Conservation (phyloP, 1,284 basidiomycete species). For the Marasmius tenuissimus region DNA sequence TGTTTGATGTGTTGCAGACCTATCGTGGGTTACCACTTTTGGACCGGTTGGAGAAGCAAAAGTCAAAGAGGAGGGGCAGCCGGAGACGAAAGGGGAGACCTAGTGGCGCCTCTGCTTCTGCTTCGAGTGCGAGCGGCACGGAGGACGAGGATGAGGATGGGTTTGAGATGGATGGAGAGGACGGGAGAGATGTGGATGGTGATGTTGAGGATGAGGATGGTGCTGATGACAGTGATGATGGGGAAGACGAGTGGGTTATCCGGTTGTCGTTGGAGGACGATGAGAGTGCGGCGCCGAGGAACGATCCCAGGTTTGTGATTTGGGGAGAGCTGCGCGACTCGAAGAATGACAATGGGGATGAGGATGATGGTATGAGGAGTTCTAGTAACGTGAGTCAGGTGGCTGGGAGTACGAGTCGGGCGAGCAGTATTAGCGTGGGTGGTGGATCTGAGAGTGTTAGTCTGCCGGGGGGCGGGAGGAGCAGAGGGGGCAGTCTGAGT, state of each 20-base stretch:
- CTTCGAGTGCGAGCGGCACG: not conserved
- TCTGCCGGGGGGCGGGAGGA: not conserved
- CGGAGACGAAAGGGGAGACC: not conserved
- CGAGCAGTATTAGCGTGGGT: slow-evolving; percentile 39
- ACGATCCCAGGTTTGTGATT: slow-evolving; percentile 86
- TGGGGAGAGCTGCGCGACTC: slow-evolving; percentile 64
- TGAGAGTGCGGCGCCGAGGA: slow-evolving; percentile 66
- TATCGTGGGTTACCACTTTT: slow-evolving; percentile 72
- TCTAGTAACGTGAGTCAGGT: slow-evolving; percentile 21
- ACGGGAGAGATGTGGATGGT: slow-evolving; percentile 13
- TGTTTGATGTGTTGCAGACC: slow-evolving; percentile 82
- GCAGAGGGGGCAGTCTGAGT: not conserved
- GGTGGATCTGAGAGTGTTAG: slow-evolving; percentile 14
- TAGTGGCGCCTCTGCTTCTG: not conserved
- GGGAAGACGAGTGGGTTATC: slow-evolving; percentile 24
- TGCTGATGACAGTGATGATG: not conserved
- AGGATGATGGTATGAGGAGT: slow-evolving; percentile 50
- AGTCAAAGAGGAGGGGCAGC: not conserved
- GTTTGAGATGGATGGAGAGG: not conserved
- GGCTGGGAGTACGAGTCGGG: slow-evolving; percentile 25
- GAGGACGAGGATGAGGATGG: not conserved
- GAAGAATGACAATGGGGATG: slow-evolving; percentile 33
- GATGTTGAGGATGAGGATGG: slow-evolving; percentile 10
- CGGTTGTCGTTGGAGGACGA: slow-evolving; percentile 64
- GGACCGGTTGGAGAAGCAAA: slow-evolving; percentile 21